Percentiles rank a stretch among this genome's conserved stretches.
Evolutionary conservation across 2,329 filamentous ascomycete species (phyloP).

Genomic region (Didymella pinodella): DNA sequence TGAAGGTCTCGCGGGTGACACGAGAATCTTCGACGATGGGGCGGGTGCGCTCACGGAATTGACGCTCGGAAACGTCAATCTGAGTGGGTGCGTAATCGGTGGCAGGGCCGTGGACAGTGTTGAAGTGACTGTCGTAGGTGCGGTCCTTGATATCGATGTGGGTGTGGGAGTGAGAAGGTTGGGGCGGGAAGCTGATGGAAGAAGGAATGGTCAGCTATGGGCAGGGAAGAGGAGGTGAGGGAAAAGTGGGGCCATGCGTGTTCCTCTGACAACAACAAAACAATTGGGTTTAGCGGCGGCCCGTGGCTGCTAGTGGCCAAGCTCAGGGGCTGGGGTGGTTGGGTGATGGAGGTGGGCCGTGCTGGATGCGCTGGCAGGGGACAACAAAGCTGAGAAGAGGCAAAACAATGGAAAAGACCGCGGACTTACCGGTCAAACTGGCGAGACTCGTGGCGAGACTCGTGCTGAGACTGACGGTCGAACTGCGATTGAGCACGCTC

Average conservation of each 20-base stretch:
- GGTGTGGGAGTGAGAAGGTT: constrained; percentile 53
- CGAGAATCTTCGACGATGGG: constrained; percentile 59
- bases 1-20: constrained; percentile 49
- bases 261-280: constrained; percentile 53
- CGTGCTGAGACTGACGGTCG: constrained; percentile 28
- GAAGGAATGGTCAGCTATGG: constrained; percentile 49
- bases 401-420: constrained; percentile 23
- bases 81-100: constrained; percentile 65
- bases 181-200: constrained; percentile 63
- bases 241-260: constrained; percentile 50
- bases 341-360: constrained; percentile 41
- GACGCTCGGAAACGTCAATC: constrained; percentile 65
- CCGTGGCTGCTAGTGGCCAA: constrained; percentile 37
- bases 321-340: constrained; percentile 44
- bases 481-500: constrained; percentile 43
- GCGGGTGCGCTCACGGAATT: constrained; percentile 70
- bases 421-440: constrained; percentile 42
- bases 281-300: constrained; percentile 44
- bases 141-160: constrained; percentile 71
- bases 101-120: constrained; percentile 58
- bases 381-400: constrained; percentile 26
- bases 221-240: constrained; percentile 49
- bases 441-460: constrained; percentile 32
- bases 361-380: constrained; percentile 36
- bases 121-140: constrained; percentile 57